A percentile compares a stretch with the other conserved stretches of the same genome.
phyloP scores from a whole-genome alignment of 2,329 filamentous ascomycete species.

The Rachicladosporium sp. region DNA sequence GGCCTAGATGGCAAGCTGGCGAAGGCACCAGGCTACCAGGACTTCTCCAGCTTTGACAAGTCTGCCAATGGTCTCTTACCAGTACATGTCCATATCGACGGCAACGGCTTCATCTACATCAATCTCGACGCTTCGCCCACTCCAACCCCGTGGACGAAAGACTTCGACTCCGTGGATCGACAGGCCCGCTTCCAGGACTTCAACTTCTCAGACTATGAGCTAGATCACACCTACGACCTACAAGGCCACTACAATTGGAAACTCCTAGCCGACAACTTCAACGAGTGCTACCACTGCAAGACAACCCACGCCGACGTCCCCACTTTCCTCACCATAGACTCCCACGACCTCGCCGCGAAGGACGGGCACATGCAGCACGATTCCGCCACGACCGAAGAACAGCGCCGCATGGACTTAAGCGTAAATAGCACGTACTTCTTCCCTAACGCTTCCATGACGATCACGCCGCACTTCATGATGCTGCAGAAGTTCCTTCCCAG shows the following conservation, averaged over 20 bases:
- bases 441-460: conserved; percentile 36
- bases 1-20: conserved; percentile 43
- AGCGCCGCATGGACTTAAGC: conserved; percentile 33
- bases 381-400: conserved; percentile 31
- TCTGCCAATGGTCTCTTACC: conserved; percentile 41
- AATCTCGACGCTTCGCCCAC: conserved; percentile 36
- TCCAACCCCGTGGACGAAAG: conserved; percentile 38
- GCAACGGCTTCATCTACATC: conserved; percentile 43
- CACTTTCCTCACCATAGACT: conserved; percentile 41
- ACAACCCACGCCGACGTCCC: conserved; percentile 46
- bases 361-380: conserved; percentile 37
- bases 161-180: conserved; percentile 36
- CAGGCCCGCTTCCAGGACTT: conserved; percentile 34
- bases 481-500: conserved; percentile 48
- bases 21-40: conserved; percentile 47
- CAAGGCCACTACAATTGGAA: conserved; percentile 48
- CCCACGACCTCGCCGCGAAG: conserved; percentile 39
- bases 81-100: conserved; percentile 39
- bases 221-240: conserved; percentile 45
- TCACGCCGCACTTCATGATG: conserved; percentile 47
- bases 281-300: conserved; percentile 52
- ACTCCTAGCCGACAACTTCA: conserved; percentile 49
- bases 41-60: conserved; percentile 43
- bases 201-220: conserved; percentile 41
- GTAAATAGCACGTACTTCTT: conserved; percentile 37